Evolutionary conservation across 768 basidiomycete species (phyloP).

Genomic region (Leccinum boreale): DNA sequence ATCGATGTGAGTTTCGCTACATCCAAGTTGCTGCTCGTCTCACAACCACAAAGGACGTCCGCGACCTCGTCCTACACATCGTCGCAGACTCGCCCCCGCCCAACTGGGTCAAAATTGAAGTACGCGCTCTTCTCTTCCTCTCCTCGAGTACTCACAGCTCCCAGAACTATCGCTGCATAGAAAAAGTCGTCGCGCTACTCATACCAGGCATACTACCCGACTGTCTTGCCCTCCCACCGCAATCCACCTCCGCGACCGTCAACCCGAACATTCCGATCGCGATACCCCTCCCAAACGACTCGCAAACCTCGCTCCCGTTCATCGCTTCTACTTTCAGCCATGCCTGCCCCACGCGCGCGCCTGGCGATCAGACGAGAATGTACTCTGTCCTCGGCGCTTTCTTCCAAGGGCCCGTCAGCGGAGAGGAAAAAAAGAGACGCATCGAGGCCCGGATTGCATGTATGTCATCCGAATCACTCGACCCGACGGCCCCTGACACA

Average conservation of each 20-base stretch:
- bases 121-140: slow-evolving; percentile 29
- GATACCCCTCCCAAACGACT: slow-evolving; percentile 35
- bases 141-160: neutral
- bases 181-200: slow-evolving; percentile 76
- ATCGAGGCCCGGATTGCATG: slow-evolving; percentile 41
- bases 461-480: slow-evolving; percentile 9
- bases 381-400: slow-evolving; percentile 82
- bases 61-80: slow-evolving; percentile 82
- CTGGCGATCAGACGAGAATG: slow-evolving; percentile 83
- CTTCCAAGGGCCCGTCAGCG: slow-evolving; percentile 75
- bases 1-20: slow-evolving; percentile 59
- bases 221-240: slow-evolving; percentile 66
- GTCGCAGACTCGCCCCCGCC: slow-evolving; percentile 80
- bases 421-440: slow-evolving; percentile 74
- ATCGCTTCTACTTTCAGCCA: slow-evolving; percentile 83
- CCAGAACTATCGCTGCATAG: slow-evolving; percentile 70
- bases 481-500: slow-evolving; percentile 4
- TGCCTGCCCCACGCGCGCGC: slow-evolving; percentile 89
- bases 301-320: slow-evolving; percentile 51
- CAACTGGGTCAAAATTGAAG: slow-evolving; percentile 84
- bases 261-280: slow-evolving; percentile 55
- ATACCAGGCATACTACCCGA: slow-evolving; percentile 84
- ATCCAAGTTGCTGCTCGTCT: too few species aligned
- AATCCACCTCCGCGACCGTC: slow-evolving; percentile 63
- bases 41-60: slow-evolving; percentile 60